Percentiles rank a stretch among this genome's conserved stretches.
Conservation (phyloP, 768 basidiomycete species). For the Mycena filopes region DNA sequence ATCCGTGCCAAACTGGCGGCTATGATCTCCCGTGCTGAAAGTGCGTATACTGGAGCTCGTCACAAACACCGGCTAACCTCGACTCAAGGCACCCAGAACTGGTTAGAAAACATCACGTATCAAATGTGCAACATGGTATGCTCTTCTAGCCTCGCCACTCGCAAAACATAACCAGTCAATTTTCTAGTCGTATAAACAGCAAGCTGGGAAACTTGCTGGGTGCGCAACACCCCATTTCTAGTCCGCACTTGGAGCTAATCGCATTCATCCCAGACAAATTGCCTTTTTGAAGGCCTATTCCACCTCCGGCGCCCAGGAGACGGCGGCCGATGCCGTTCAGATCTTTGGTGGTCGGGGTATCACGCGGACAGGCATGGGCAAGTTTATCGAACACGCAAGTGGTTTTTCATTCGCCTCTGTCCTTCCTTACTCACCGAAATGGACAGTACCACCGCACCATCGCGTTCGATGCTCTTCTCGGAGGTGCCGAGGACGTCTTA, state of each 20-base stretch:
- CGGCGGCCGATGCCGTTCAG: slow-evolving; percentile 66
- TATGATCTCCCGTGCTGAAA: slow-evolving; percentile 84
- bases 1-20: slow-evolving; percentile 87
- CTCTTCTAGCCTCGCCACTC: background rate
- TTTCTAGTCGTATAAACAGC: slow-evolving; percentile 73
- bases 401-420: slow-evolving; percentile 23
- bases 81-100: slow-evolving; percentile 68
- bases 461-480: slow-evolving; percentile 76
- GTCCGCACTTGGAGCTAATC: background rate
- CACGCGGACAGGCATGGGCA: slow-evolving; percentile 86
- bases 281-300: slow-evolving; percentile 78
- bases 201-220: slow-evolving; percentile 80
- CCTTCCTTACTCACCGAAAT: background rate
- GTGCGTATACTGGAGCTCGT: slow-evolving; percentile 34
- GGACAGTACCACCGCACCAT: slow-evolving; percentile 71
- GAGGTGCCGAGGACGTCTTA: slow-evolving; percentile 77
- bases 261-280: slow-evolving; percentile 62
- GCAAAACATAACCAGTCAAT: slow-evolving; percentile 2
- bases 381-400: slow-evolving; percentile 70
- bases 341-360: slow-evolving; percentile 91
- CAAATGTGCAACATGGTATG: slow-evolving; percentile 88
- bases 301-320: slow-evolving; percentile 72
- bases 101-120: slow-evolving; percentile 90
- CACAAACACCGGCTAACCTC: slow-evolving; percentile 34
- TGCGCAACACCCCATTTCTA: slow-evolving; percentile 39